Conservation (phyloP, 2,329 filamentous ascomycete genomes). For the Cladosporium phlei region DNA sequence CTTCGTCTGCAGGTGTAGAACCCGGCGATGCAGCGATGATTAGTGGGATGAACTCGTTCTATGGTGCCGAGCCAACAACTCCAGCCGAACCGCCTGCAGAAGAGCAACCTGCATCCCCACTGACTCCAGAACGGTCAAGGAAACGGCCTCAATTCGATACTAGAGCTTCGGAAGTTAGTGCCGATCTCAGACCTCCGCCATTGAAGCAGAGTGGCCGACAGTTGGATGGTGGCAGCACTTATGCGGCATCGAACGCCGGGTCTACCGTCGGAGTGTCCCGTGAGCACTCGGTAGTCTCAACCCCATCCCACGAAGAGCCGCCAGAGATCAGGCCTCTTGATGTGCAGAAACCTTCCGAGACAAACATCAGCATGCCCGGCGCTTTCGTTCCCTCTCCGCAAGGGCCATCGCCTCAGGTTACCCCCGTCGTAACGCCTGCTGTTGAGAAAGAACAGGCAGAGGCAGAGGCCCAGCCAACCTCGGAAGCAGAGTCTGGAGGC, state of each 20-base stretch:
- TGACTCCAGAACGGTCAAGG: conserved; percentile 24
- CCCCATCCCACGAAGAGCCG: conserved; percentile 15
- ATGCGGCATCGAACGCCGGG: conserved; percentile 10
- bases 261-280: conserved; percentile 1
- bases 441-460: conserved; percentile 20
- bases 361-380: conserved; percentile 17
- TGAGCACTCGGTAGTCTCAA: background rate
- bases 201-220: conserved; percentile 18
- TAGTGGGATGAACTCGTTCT: conserved; percentile 24
- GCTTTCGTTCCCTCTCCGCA: conserved; percentile 13
- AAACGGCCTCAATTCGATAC: conserved; percentile 19
- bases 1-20: conserved; percentile 22
- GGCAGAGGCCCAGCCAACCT: conserved; percentile 14
- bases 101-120: conserved; percentile 17
- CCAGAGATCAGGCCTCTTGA: conserved; percentile 16
- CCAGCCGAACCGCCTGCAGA: conserved; percentile 12
- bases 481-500: conserved; percentile 15
- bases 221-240: conserved; percentile 13
- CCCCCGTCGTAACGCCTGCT: conserved; percentile 17
- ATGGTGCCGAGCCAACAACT: conserved; percentile 18
- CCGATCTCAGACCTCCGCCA: conserved; percentile 30
- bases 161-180: conserved; percentile 17
- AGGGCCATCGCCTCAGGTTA: conserved; percentile 9
- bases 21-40: conserved; percentile 22
- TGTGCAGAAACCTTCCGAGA: conserved; percentile 18